A percentile compares a stretch with the other conserved stretches of the same genome.
phyloP scores from a whole-genome alignment of 2,329 filamentous ascomycete species.

The Lasiodiplodia sp. region DNA sequence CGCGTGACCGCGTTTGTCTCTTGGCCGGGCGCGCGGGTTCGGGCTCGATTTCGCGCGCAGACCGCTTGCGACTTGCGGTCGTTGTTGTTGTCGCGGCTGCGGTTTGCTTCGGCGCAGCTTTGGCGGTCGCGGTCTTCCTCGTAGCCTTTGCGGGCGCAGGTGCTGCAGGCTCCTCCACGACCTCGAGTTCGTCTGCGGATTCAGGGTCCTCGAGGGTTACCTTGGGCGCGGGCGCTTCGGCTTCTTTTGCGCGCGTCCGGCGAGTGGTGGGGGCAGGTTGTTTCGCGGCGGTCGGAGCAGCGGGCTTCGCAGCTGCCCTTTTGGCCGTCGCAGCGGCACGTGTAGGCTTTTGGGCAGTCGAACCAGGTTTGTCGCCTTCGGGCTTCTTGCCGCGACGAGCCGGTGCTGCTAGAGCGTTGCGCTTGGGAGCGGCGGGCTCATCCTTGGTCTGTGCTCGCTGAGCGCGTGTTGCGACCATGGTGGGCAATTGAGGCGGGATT shows the following conservation, averaged over 20 bases:
- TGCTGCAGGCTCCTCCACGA: not conserved
- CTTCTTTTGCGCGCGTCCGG: constrained; percentile 27
- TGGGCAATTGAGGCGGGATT: constrained; percentile 6
- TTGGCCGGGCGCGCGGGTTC: constrained; percentile 24
- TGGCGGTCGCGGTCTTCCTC: constrained; percentile 8
- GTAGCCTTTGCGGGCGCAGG: constrained; percentile 4
- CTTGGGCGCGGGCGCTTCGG: not conserved
- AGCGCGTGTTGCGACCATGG: constrained; percentile 31
- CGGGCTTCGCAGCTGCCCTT: not conserved
- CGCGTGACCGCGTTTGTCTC: constrained; percentile 16
- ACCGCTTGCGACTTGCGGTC: constrained; percentile 21
- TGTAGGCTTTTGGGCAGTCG: constrained; percentile 11
- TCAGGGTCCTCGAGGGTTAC: not conserved
- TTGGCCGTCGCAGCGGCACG: constrained; percentile 6
- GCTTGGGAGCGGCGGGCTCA: constrained; percentile 18
- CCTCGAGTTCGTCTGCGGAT: not conserved
- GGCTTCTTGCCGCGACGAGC: constrained; percentile 23
- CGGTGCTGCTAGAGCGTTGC: constrained; percentile 25
- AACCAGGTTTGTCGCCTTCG: constrained; percentile 8
- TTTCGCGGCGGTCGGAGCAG: constrained; percentile 13
- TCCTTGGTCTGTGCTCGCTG: constrained; percentile 29
- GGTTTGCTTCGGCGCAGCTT: not conserved
- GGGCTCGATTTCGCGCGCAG: constrained; percentile 22
- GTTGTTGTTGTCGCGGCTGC: not conserved
- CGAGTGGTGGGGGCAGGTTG: constrained; percentile 20